Evolutionary conservation across 1,139 yeast species (phyloP).

Genomic region (Trichomonascaceae sp.): DNA sequence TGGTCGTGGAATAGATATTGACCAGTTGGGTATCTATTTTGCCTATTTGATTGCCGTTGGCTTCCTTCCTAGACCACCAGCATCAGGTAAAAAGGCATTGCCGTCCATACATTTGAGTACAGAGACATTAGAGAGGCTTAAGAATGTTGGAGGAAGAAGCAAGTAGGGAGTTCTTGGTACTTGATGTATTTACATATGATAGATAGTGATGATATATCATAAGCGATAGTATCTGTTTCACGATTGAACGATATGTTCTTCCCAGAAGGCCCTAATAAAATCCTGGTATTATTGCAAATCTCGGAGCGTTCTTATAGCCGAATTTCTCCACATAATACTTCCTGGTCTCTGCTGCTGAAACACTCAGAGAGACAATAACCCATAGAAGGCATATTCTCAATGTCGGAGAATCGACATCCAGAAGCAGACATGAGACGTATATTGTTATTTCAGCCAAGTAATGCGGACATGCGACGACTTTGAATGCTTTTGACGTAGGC

Average conservation of each 20-base stretch:
- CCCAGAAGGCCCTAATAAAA: too few species aligned
- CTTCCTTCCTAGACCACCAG: conserved; percentile 58
- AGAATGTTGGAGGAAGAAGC: conserved; percentile 83
- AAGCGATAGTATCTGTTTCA: too few species aligned
- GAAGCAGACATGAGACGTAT: conserved; percentile 35
- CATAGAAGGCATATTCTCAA: conserved; percentile 38
- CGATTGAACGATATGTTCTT: too few species aligned
- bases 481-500: conserved; percentile 53
- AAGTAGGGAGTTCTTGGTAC: conserved; percentile 17
- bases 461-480: conserved; percentile 63
- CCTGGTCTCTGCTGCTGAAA: conserved; percentile 57
- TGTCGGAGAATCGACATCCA: conserved; percentile 8
- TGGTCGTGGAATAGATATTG: conserved; percentile 67
- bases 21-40: conserved; percentile 68
- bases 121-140: conserved; percentile 58
- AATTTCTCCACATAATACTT: conserved; percentile 42
- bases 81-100: conserved; percentile 39
- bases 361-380: conserved; percentile 55
- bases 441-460: conserved; percentile 69
- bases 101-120: conserved; percentile 54
- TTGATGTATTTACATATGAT: not conserved
- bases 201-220: too few species aligned
- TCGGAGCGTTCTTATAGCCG: conserved; percentile 22
- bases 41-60: conserved; percentile 75
- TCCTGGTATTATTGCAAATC: conserved; percentile 6